Conservation (phyloP, 1,139 yeast species). For the Meyerozyma sp. region DNA sequence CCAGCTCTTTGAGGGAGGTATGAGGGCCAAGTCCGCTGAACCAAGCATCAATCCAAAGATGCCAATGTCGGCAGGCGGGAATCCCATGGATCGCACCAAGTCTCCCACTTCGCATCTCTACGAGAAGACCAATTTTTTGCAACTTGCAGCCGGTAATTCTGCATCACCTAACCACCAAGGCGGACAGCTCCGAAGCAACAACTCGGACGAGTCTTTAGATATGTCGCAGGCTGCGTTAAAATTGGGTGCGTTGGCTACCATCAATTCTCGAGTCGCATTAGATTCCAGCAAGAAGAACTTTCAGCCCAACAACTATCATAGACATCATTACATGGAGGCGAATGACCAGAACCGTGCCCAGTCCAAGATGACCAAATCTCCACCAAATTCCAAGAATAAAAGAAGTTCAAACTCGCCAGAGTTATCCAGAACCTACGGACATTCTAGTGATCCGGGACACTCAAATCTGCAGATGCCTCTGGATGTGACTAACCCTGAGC, state of each 20-base stretch:
- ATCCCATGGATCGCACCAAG: conserved; percentile 28
- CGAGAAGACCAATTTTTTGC: conserved; percentile 42
- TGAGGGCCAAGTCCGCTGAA: conserved; percentile 39
- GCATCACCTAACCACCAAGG: conserved; percentile 17
- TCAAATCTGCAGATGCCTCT: conserved; percentile 43
- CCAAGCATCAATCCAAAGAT: conserved; percentile 10
- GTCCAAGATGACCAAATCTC: conserved; percentile 2
- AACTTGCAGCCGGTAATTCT: conserved; percentile 36
- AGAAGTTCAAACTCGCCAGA: conserved; percentile 7
- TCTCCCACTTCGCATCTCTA: conserved; percentile 42
- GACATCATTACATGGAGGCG: conserved; percentile 6
- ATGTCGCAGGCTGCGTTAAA: conserved; percentile 44
- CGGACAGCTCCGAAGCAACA: conserved; percentile 8
- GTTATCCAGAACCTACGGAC: not conserved
- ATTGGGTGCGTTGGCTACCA: conserved; percentile 59
- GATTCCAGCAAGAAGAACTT: conserved; percentile 46
- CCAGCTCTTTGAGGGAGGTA: conserved; percentile 4
- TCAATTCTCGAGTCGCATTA: conserved; percentile 54
- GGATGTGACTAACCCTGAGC: conserved; percentile 58
- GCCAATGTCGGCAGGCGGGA: conserved; percentile 1
- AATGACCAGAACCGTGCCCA: conserved; percentile 2
- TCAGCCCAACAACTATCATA: conserved; percentile 10
- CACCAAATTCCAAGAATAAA: conserved; percentile 5
- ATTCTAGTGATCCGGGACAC: conserved; percentile 7
- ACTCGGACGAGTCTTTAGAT: conserved; percentile 23